Evolutionary conservation across 2,329 filamentous ascomycete species (phyloP).

Genomic region (Curvularia eragrostidis): DNA sequence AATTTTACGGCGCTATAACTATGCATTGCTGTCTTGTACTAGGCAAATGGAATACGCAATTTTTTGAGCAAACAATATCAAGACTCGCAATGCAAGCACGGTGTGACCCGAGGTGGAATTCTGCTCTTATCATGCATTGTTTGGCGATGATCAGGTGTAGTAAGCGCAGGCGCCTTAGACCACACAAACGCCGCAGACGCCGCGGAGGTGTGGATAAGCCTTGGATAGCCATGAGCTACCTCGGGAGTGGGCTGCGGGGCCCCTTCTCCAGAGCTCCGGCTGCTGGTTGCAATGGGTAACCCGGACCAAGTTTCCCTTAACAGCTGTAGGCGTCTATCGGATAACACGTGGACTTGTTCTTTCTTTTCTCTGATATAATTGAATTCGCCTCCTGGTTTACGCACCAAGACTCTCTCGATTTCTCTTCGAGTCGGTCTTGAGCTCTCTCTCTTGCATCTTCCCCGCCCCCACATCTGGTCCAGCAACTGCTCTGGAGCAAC

Average conservation of each 20-base stretch:
- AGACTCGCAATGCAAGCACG: background rate
- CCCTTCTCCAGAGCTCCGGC: conserved; percentile 9
- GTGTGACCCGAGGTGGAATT: background rate
- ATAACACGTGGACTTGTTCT: conserved; percentile 11
- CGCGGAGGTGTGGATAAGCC: conserved; percentile 19
- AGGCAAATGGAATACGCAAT: conserved; percentile 28
- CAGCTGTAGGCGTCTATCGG: conserved; percentile 18
- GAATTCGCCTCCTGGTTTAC: background rate
- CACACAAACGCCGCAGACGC: conserved; percentile 13
- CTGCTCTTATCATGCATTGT: background rate
- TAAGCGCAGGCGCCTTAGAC: background rate
- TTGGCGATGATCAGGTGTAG: background rate
- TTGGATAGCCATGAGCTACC: conserved; percentile 19
- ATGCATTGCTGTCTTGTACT: conserved; percentile 41
- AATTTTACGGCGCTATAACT: conserved; percentile 34
- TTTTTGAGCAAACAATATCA: conserved; percentile 9
- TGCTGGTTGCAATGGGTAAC: conserved; percentile 14
- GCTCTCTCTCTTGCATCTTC: conserved; percentile 1
- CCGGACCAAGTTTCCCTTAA: conserved; percentile 26
- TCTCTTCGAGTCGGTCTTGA: conserved; percentile 11
- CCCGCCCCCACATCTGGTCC: conserved; percentile 12
- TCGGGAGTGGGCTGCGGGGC: conserved; percentile 17
- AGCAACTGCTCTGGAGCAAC: conserved; percentile 25
- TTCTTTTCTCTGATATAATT: background rate
- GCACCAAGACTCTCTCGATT: background rate